Percentiles rank a stretch among this genome's conserved stretches.
phyloP scores from a whole-genome alignment of 1,284 basidiomycete genomes.

The Cryptococcus amylolentus region DNA sequence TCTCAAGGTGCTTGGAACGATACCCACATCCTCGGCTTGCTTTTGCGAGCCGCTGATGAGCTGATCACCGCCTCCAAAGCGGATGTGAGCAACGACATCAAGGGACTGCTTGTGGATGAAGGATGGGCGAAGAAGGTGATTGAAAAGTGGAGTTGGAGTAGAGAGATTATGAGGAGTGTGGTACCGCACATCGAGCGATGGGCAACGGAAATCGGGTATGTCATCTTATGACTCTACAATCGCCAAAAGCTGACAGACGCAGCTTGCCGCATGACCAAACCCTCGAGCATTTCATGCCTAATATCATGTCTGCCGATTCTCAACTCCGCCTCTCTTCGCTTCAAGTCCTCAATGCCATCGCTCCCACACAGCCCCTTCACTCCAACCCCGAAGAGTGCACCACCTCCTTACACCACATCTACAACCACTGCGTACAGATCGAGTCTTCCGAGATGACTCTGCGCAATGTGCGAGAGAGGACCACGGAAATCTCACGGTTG shows the following conservation, averaged over 20 bases:
- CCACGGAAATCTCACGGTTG: constrained; percentile 59
- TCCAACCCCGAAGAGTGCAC: background rate
- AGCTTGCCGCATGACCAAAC: constrained; percentile 9
- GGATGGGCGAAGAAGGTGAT: constrained; percentile 53
- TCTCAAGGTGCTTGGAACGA: constrained; percentile 36
- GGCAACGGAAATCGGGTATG: constrained; percentile 20
- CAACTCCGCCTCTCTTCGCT: constrained; percentile 46
- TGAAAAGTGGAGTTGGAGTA: constrained; percentile 60
- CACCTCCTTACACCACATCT: constrained; percentile 46
- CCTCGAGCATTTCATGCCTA: constrained; percentile 27
- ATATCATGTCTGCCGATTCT: constrained; percentile 53
- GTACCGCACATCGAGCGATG: constrained; percentile 53
- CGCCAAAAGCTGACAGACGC: background rate
- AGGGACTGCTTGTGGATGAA: constrained; percentile 20
- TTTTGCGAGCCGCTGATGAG: constrained; percentile 21
- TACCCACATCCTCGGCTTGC: constrained; percentile 25
- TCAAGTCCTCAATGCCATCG: constrained; percentile 38
- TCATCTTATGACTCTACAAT: background rate
- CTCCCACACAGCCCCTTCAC: constrained; percentile 10
- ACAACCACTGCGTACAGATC: constrained; percentile 64
- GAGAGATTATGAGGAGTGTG: constrained; percentile 56
- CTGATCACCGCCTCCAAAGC: constrained; percentile 6
- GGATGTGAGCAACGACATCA: constrained; percentile 18
- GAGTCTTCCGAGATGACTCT: constrained; percentile 71
- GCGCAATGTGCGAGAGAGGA: constrained; percentile 75